A percentile compares a stretch with the other conserved stretches of the same genome.
Evolutionary conservation across 73 alveolate species (phyloP).

Genomic region (Tetrahymena thermophila): DNA sequence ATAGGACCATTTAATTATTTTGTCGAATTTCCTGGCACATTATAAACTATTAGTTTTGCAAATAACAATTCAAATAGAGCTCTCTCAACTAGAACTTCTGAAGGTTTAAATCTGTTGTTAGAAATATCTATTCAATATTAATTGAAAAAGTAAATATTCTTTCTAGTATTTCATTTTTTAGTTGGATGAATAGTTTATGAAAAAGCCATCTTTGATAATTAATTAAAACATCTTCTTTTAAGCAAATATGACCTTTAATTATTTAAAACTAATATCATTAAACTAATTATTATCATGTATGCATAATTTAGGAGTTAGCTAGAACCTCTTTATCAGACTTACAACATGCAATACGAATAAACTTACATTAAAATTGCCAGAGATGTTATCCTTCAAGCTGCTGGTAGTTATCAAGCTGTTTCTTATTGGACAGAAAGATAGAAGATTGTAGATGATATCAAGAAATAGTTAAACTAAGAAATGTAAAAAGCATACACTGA

Average conservation of each 20-base stretch:
- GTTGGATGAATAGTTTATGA: background rate
- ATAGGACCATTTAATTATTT: slow-evolving; percentile 43
- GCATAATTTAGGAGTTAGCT: background rate
- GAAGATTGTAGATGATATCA: slow-evolving; percentile 2
- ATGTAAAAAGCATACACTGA: slow-evolving; percentile 25
- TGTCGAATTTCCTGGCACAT: slow-evolving; percentile 27
- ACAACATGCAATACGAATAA: slow-evolving; percentile 22
- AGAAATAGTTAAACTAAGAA: slow-evolving; percentile 7
- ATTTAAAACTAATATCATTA: no score
- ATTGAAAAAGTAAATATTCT: slow-evolving; percentile 4
- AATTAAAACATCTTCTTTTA: background rate
- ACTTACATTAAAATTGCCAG: slow-evolving; percentile 44
- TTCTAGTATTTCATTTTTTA: background rate
- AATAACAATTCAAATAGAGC: slow-evolving; percentile 15
- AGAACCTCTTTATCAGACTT: slow-evolving; percentile 1
- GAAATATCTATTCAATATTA: slow-evolving; percentile 31
- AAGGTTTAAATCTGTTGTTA: slow-evolving; percentile 25
- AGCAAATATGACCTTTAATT: no score
- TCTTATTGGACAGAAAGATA: slow-evolving; percentile 20
- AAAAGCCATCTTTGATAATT: no score
- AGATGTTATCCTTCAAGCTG: slow-evolving; percentile 35
- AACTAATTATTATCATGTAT: no score
- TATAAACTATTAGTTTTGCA: slow-evolving; percentile 16
- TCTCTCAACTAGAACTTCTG: slow-evolving; percentile 42
- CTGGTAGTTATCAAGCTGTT: slow-evolving; percentile 38